A percentile compares a stretch with the other conserved stretches of the same genome.
These are phyloP conservation scores for Lepidopterella palustris DNA, from an alignment of 495 filamentous ascomycete genomes.

Conservation along the genomic window DNA sequence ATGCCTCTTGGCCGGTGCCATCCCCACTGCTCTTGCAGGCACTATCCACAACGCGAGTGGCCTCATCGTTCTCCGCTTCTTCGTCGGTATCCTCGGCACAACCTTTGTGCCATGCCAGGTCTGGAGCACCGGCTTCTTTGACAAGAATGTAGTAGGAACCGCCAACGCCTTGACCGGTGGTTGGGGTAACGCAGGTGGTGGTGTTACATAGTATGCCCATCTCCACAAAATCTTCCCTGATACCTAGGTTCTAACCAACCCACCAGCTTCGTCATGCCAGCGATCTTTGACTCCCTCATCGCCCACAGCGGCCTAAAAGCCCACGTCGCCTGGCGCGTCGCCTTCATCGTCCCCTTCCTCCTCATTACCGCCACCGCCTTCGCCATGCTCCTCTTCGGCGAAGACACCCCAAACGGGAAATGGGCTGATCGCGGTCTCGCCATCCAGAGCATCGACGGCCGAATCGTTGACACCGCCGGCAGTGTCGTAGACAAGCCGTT, in stretches of 20 bases:
- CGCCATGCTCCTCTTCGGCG: constrained; percentile 63
- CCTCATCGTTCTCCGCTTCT: constrained; percentile 77
- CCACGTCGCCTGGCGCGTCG: constrained; percentile 74
- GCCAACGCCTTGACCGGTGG: constrained; percentile 84
- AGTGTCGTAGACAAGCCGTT: constrained; percentile 50
- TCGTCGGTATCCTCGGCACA: constrained; percentile 85
- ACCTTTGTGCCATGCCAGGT: constrained; percentile 94
- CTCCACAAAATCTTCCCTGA: not conserved
- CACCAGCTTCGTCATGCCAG: constrained; percentile 78
- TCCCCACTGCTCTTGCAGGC: constrained; percentile 80
- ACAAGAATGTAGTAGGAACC: constrained; percentile 89
- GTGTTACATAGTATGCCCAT: constrained; percentile 53
- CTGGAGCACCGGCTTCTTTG: constrained; percentile 92
- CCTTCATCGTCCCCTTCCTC: constrained; percentile 78
- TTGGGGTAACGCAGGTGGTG: constrained; percentile 85
- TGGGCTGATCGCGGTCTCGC: constrained; percentile 62
- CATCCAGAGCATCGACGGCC: constrained; percentile 16
- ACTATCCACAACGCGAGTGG: constrained; percentile 63
- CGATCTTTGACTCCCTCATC: constrained; percentile 78
- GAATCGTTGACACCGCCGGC: constrained; percentile 48
- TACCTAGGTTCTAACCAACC: not conserved
- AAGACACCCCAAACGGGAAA: constrained; percentile 78
- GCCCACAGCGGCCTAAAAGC: constrained; percentile 47
- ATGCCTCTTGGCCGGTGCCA: constrained; percentile 63
- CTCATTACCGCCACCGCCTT: constrained; percentile 61